These are phyloP conservation scores for Talaromyces sp. DNA, from an alignment of 2,329 filamentous ascomycete species.

Conservation along the genomic window DNA sequence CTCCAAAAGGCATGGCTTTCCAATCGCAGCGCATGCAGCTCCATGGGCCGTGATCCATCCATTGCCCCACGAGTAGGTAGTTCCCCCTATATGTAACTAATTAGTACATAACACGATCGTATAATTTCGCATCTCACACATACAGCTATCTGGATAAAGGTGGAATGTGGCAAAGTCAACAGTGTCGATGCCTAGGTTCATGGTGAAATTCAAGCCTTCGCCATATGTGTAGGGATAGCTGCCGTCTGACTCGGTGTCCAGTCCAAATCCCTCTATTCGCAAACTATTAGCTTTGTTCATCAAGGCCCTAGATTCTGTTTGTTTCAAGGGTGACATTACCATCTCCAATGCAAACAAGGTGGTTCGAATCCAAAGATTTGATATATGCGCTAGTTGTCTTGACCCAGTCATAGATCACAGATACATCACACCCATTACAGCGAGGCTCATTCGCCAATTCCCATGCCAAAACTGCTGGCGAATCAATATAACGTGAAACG, in stretches of 20 bases:
- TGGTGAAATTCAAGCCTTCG: constrained; percentile 57
- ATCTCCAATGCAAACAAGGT: constrained; percentile 66
- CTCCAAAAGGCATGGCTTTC: constrained; percentile 47
- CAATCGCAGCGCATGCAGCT: constrained; percentile 37
- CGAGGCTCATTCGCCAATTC: constrained; percentile 69
- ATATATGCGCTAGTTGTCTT: constrained; percentile 61
- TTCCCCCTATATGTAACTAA: constrained; percentile 34
- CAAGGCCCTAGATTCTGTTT: no score
- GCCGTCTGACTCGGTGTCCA: constrained; percentile 49
- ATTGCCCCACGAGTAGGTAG: constrained; percentile 47
- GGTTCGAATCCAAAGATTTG: constrained; percentile 62
- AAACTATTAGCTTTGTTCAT: neutral
- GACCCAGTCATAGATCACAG: constrained; percentile 64
- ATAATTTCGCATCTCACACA: constrained; percentile 10
- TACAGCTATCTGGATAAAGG: constrained; percentile 53
- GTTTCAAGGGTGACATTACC: constrained; percentile 18
- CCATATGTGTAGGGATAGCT: constrained; percentile 55
- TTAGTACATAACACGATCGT: constrained; percentile 3
- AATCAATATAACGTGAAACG: constrained; percentile 62
- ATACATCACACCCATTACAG: constrained; percentile 61
- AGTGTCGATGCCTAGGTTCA: constrained; percentile 55
- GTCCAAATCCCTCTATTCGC: constrained; percentile 58
- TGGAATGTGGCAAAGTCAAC: constrained; percentile 62
- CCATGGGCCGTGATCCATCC: constrained; percentile 53
- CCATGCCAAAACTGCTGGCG: constrained; percentile 66